These are phyloP conservation scores for Acer negundo DNA, from an alignment of 345 rosid species.

Conservation along the genomic window DNA sequence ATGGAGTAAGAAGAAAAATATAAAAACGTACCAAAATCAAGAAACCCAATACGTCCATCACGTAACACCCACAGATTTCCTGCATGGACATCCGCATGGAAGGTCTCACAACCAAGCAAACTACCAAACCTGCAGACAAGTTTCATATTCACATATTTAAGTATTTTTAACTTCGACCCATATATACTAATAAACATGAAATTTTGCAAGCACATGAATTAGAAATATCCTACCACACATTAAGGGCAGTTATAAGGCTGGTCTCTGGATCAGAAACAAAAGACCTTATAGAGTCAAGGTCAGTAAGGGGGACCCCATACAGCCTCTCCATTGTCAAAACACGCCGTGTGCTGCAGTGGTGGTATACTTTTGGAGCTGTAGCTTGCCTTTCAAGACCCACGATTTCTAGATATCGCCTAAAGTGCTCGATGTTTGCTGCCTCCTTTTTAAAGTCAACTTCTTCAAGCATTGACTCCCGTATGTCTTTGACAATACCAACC, in stretches of 20 bases:
- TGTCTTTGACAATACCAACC: conserved; percentile 91
- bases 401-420: conserved; percentile 75
- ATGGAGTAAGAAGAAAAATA: background rate
- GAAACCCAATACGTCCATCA: conserved; percentile 97
- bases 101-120: conserved; percentile 87
- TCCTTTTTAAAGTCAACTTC: conserved; percentile 96
- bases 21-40: conserved; percentile 76
- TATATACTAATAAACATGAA: conserved; percentile 1
- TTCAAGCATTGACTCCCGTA: conserved; percentile 95
- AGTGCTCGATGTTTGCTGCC: conserved; percentile 77
- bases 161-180: background rate
- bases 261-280: conserved; percentile 86
- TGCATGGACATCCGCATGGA: conserved; percentile 99
- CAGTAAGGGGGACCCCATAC: conserved; percentile 97
- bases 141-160: conserved; percentile 4
- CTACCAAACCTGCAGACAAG: conserved; percentile 83
- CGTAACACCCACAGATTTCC: conserved; percentile 93
- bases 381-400: conserved; percentile 92
- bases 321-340: conserved; percentile 97
- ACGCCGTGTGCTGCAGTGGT: conserved; percentile 78
- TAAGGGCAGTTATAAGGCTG: conserved; percentile 92
- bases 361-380: conserved; percentile 87
- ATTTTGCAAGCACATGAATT: conserved; percentile 16
- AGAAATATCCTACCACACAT: conserved; percentile 69
- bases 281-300: conserved; percentile 86